Percentiles rank a stretch among this genome's conserved stretches.
These are phyloP conservation scores for Boletus sp. DNA, from an alignment of 1,284 basidiomycete genomes.

Conservation along the genomic window DNA sequence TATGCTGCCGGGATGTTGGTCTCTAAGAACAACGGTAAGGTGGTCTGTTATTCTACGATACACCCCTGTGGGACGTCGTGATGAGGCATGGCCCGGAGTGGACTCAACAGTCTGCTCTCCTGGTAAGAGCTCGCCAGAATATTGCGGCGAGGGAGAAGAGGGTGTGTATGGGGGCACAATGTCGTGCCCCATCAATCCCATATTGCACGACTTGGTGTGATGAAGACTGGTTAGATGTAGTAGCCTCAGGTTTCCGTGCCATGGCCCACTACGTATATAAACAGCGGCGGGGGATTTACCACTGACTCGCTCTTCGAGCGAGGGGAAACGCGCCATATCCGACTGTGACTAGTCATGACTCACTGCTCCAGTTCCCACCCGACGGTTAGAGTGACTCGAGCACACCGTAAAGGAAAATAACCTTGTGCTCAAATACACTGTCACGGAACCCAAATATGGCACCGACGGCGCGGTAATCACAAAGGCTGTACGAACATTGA, in stretches of 20 bases:
- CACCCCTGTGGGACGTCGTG: slow-evolving; percentile 15
- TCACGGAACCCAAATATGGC: slow-evolving; percentile 1
- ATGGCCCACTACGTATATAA: slow-evolving; percentile 4
- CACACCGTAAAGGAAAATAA: neutral
- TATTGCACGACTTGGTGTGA: slow-evolving; percentile 2
- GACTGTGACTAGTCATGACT: too few relatives aligned
- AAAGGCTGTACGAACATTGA: neutral
- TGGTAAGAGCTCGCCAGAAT: slow-evolving; percentile 25
- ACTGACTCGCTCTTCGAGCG: too few relatives aligned
- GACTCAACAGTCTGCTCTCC: slow-evolving; percentile 26
- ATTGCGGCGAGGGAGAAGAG: slow-evolving; percentile 24
- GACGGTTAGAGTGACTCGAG: neutral
- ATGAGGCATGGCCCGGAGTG: slow-evolving; percentile 6
- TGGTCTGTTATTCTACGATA: slow-evolving; percentile 33
- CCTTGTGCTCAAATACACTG: neutral
- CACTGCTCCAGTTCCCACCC: neutral
- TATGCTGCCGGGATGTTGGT: slow-evolving; percentile 23
- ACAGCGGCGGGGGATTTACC: neutral
- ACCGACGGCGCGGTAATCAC: slow-evolving; percentile 2
- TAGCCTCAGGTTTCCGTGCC: neutral
- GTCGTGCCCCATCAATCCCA: slow-evolving; percentile 23
- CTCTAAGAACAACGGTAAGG: slow-evolving; percentile 25
- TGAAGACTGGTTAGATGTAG: neutral
- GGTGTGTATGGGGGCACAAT: slow-evolving; percentile 23
- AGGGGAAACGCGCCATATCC: too few relatives aligned